Conservation (phyloP, 129 eudicot genomes). For the carrot (Daucus carota) region DH1_v3.0 NC_030382.2:55591001-55591500, state of each 20-base stretch:
- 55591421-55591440: slow-evolving; percentile 9
- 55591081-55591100: not conserved
- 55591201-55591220: slow-evolving; percentile 33
- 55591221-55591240: slow-evolving; percentile 7
- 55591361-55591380: slow-evolving; percentile 6
- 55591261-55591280: slow-evolving; percentile 8
- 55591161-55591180: not conserved
- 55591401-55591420: not conserved
- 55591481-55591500: not conserved
- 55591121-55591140: slow-evolving; percentile 25
- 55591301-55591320: slow-evolving; percentile 12
- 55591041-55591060: not conserved
- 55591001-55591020: not conserved
- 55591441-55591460: slow-evolving; percentile 2
- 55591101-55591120: not conserved
- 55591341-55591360: slow-evolving; percentile 2
- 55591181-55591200: slow-evolving; percentile 17
- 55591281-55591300: slow-evolving; percentile 14
- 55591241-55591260: not conserved
- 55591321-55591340: not conserved
- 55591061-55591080: not conserved
- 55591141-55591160: not conserved
- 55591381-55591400: slow-evolving; percentile 15
- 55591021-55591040: slow-evolving; percentile 1
- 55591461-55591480: slow-evolving; percentile 5